A percentile compares a stretch with the other conserved stretches of the same genome.
phyloP scores from a whole-genome alignment of 371 early-diverging fungal species.

The Apophysomyces ossiformis region DNA sequence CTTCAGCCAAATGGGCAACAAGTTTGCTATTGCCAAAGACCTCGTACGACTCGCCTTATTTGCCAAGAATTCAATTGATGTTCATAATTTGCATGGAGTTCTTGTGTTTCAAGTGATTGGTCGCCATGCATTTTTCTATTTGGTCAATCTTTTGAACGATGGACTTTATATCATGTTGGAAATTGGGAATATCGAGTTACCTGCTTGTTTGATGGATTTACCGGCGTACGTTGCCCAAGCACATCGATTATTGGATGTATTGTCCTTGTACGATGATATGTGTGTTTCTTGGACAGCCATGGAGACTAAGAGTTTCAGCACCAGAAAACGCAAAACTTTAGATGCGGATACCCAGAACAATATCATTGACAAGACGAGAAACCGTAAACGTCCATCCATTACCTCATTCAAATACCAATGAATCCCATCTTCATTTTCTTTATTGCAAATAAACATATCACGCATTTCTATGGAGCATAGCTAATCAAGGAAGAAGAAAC shows the following conservation, averaged over 20 bases:
- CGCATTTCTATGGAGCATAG: not conserved
- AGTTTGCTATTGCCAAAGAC: no score
- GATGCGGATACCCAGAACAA: not conserved
- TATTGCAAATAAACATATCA: not conserved
- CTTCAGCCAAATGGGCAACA: no score
- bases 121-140: no score
- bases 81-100: no score
- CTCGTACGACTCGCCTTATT: no score
- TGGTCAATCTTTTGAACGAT: not conserved
- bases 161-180: slow-evolving; percentile 10
- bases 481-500: not conserved
- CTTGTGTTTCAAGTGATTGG: no score
- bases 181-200: slow-evolving; percentile 9
- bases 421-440: not conserved
- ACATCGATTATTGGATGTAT: not conserved
- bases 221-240: not conserved
- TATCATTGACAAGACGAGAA: not conserved
- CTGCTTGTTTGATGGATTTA: not conserved
- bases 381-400: not conserved
- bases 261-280: not conserved
- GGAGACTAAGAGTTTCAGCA: not conserved
- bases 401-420: not conserved
- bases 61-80: no score
- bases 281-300: not conserved
- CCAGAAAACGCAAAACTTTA: slow-evolving; percentile 1